Base-by-base conservation (phyloP, 2,329 filamentous ascomycete genomes). In the Plenodomus lindquistii region DNA sequence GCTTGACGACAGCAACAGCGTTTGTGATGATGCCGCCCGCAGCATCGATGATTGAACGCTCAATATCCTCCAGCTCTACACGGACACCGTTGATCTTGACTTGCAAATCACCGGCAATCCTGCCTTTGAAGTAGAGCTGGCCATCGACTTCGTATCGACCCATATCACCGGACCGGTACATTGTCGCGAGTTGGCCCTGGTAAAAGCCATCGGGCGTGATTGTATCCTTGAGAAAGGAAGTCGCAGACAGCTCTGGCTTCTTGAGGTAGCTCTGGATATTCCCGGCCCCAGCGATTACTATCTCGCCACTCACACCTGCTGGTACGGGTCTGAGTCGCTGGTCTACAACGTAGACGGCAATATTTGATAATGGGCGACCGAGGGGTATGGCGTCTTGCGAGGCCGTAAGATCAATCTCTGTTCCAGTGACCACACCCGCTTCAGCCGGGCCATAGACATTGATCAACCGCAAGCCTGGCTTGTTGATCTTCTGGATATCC, bases 321-420 rank as follows among this genome's bases (percentile, higher is more conserved):
- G 46, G 46, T 1, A 48, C 2, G 2, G 21, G 24, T 48, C 37
- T 66, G 35, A 45, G 35, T 53, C 75, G 35, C 3, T 69, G 50
- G 52, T 79, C 76, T 0, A 80, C 18, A 31, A 81, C 68, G 49
- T 75, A 77, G 15, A 37, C 47, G 40, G 36, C 49, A n/a, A n/a
- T n/a, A n/a, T n/a, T n/a, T n/a, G n/a, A n/a, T n/a, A n/a, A n/a
- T n/a, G n/a, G n/a, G n/a, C n/a, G n/a, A n/a, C n/a, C n/a, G n/a
- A n/a, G n/a, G n/a, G n/a, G n/a, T n/a, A n/a, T n/a, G n/a, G n/a
- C n/a, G n/a, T n/a, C n/a, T n/a, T n/a, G n/a, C n/a, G n/a, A n/a
- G n/a, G n/a, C n/a, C n/a, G n/a, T n/a, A n/a, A n/a, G n/a, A n/a
- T n/a, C n/a, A n/a, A 17, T 17, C 15, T 42, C 46, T 4, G 9